Evolutionary conservation across 768 basidiomycete species (phyloP), one percentile per base, ranked within the genome.

Genomic region (Cantharellus cinnabarinus): DNA sequence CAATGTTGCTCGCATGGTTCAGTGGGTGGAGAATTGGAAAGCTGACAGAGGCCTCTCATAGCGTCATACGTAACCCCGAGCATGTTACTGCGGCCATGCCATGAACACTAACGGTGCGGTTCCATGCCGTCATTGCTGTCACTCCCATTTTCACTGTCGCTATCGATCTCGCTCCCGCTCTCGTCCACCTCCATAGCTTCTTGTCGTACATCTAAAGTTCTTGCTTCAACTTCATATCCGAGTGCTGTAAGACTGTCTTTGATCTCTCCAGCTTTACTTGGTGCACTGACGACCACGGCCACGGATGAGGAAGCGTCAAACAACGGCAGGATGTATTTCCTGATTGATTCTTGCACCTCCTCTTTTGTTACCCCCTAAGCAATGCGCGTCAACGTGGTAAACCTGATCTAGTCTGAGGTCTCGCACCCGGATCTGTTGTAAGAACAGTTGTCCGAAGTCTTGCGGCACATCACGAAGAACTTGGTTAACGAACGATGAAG

Each of bases 401-500:
- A 10, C 10, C 34, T 57, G 4, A 40, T 37, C 37, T 35, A 10
- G 42, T 4, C 50, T 52, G 20, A 20, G 34, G 4, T 41, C 5
- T 48, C 59, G 34, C 42, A 70, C 71, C 64, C 69, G 83, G 65
- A 81, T 85, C 66, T 81, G 79, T 64, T 82, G 78, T 51, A 94
- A 74, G n/a, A 90, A 75, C 58, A 83, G 77, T 35, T 85, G 73
- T 64, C 85, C 82, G 66, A 85, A 74, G 61, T 81, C 78, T 66
- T 83, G 81, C 3, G 82, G 71, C 5, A 97, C 78, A 40, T 82
- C 85, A 66, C 86, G 88, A n/a, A 99, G 74, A 0, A 83, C 86
- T 73, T 95, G 89, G 70, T 98, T 93, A 39, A 77, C 73, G 70
- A 95, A 97, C 0, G 90, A 94, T 35, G 78, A 76, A 42, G 78